Conservation (phyloP, 2,329 filamentous ascomycete genomes). For the Aspergillus quadricinctus region DNA sequence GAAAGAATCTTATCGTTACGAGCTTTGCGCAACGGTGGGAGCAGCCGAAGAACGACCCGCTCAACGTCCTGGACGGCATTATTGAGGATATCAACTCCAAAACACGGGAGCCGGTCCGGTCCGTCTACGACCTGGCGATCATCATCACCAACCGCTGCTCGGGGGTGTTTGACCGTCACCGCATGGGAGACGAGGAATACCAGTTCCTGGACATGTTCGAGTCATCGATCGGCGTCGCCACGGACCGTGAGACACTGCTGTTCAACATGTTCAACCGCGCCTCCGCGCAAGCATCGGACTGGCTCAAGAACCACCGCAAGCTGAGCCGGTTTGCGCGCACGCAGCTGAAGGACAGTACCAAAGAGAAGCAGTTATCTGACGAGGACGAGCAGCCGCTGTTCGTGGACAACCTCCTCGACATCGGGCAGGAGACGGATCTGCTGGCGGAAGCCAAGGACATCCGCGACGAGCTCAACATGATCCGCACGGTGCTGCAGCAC, state of each 20-base stretch:
- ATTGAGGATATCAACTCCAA: conserved; percentile 64
- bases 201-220: conserved; percentile 67
- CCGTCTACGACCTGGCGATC: conserved; percentile 60
- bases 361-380: conserved; percentile 20
- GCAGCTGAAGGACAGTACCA: background rate
- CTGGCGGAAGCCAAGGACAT: conserved; percentile 64
- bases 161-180: conserved; percentile 58
- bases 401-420: conserved; percentile 45
- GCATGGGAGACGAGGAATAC: conserved; percentile 55
- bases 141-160: conserved; percentile 58
- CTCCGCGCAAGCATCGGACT: conserved; percentile 53
- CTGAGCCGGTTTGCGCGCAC: conserved; percentile 32
- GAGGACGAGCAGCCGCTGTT: conserved; percentile 45
- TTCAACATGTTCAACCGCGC: conserved; percentile 58
- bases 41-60: conserved; percentile 57
- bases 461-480: conserved; percentile 63
- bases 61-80: conserved; percentile 58
- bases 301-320: conserved; percentile 49
- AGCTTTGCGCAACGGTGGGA: conserved; percentile 39
- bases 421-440: conserved; percentile 57
- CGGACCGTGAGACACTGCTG: conserved; percentile 53
- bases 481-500: conserved; percentile 41
- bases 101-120: conserved; percentile 55
- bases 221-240: conserved; percentile 53
- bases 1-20: conserved; percentile 54